Evolutionary conservation across 2,329 filamentous ascomycete species (phyloP), one percentile per base, ranked within the genome.

Genomic region (Coccinonectria pachysandricola): DNA sequence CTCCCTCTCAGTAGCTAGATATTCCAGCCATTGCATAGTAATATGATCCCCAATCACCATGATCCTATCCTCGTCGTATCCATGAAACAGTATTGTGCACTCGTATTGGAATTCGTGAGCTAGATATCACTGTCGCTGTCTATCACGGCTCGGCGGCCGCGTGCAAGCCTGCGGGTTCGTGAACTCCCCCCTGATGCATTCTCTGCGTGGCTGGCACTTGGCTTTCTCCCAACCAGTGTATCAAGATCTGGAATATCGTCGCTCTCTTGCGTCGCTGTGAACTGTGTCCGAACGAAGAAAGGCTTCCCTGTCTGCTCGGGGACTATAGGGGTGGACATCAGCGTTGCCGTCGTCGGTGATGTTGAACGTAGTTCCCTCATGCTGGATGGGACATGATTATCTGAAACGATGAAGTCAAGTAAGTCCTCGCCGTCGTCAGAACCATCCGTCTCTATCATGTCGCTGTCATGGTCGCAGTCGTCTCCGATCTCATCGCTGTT

Each of bases 331-430:
- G 18, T 39, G 15, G 44, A 42, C 19, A 17, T 39, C 24, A 42
- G 41, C 13, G 33, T 34, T 1, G 35, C 30, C 9, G 40, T 39
- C 3, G 37, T 36, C 7, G 49, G 37, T 15, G 49, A 46, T n/a
- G 51, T 46, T 9, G 44, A 43, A 15, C 38, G 36, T 5, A 48
- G 52, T 9, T 52, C 46, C 15, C 35, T 45, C 39, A 50, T 49
- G 36, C 59, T 60, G 2, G 58, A 61, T 0, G 45, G 43, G 4
- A 51, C 34, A 18, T 48, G 45, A 32, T 75, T 50, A 50, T 74
- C 50, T 37, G 58, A 48, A 44, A 76, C 59, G 42, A 82, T 46
- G 52, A 82, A 67, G 54, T 73, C 57, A 39, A 70, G 30, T 9
- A 73, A 47, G 36, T 71, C 68, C 22, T 51, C 56, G 8, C 62